Conservation (phyloP, 306 rosid genomes). For the Cucurbita argyrosperma region DNA sequence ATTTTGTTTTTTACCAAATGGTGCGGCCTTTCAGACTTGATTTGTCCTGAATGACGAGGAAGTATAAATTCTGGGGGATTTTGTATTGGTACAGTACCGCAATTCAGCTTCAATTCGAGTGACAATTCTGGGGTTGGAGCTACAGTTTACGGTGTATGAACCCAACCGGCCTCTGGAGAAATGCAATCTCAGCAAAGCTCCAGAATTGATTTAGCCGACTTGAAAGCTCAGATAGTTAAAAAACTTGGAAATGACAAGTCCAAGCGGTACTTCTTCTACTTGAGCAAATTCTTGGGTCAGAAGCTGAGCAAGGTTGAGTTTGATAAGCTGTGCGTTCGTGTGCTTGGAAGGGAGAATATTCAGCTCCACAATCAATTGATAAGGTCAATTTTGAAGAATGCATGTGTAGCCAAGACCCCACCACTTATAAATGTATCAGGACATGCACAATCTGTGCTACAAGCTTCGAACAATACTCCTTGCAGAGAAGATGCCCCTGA, state of each 20-base stretch:
- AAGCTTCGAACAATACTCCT: constrained; percentile 41
- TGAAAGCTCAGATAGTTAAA: constrained; percentile 66
- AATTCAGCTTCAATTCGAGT: constrained; percentile 31
- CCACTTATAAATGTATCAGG: constrained; percentile 42
- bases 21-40: constrained; percentile 14
- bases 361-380: constrained; percentile 74
- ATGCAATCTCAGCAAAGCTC: constrained; percentile 90
- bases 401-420: constrained; percentile 74
- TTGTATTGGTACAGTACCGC: constrained; percentile 29
- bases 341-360: constrained; percentile 75
- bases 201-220: constrained; percentile 85
- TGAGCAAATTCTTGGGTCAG: constrained; percentile 70
- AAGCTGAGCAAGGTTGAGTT: constrained; percentile 78
- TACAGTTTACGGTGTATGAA: constrained; percentile 57
- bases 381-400: constrained; percentile 78
- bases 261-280: constrained; percentile 50
- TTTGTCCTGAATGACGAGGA: constrained; percentile 26
- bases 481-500: constrained; percentile 71
- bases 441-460: constrained; percentile 36
- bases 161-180: constrained; percentile 43
- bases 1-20: not conserved
- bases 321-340: constrained; percentile 52
- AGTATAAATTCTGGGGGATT: constrained; percentile 34
- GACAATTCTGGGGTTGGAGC: constrained; percentile 17
- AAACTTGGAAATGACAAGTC: constrained; percentile 71